phyloP scores from a whole-genome alignment of 352 stramenopile species.

The Phytophthora sojae region DNA sequence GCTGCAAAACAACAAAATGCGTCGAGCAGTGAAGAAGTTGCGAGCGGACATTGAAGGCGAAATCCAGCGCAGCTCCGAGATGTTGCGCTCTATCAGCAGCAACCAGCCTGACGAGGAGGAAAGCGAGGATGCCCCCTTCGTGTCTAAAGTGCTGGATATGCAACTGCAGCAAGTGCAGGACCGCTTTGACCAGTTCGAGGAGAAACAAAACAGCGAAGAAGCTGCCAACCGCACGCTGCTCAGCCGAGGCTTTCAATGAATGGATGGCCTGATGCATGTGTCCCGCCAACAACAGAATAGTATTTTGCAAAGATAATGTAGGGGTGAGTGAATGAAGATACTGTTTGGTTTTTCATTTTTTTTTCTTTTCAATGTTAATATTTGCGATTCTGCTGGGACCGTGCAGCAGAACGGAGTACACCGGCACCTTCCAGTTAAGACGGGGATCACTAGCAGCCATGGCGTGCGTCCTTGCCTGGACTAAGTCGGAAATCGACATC shows the following conservation, averaged over 20 bases:
- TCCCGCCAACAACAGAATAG: background rate
- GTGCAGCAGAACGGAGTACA: background rate
- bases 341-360: background rate
- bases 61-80: slow-evolving; percentile 25
- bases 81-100: slow-evolving; percentile 27
- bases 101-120: slow-evolving; percentile 17
- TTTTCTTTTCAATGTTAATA: background rate
- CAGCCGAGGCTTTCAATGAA: slow-evolving; percentile 1
- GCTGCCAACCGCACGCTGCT: slow-evolving; percentile 21
- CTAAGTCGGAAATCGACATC: slow-evolving; percentile 23
- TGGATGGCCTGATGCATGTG: background rate
- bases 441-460: background rate
- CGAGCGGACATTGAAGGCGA: slow-evolving; percentile 22
- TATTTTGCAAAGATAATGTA: background rate
- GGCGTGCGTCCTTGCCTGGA: slow-evolving; percentile 27
- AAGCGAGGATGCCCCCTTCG: slow-evolving; percentile 22
- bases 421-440: background rate
- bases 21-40: slow-evolving; percentile 14
- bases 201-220: slow-evolving; percentile 17
- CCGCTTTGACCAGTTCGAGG: slow-evolving; percentile 29
- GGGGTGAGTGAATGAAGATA: too few species aligned
- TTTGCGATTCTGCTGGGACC: slow-evolving; percentile 13
- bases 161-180: slow-evolving; percentile 27
- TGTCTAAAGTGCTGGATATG: slow-evolving; percentile 25
- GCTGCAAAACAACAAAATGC: slow-evolving; percentile 30